Evolutionary conservation across 371 early-diverging fungal genomes (phyloP).

Genomic region (Syncephalastrum contaminatum): DNA sequence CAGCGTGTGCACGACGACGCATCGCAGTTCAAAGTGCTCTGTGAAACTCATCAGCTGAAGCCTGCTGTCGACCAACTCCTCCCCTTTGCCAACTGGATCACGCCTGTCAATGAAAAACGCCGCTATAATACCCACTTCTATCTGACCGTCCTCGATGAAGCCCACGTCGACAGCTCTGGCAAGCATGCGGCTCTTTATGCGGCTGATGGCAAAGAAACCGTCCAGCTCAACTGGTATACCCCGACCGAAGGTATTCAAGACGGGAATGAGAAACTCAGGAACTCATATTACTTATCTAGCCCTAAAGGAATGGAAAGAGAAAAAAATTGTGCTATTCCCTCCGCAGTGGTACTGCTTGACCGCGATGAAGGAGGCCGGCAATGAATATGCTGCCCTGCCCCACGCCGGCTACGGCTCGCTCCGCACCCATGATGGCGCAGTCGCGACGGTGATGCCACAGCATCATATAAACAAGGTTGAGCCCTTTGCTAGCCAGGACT

Average conservation of each 20-base stretch:
- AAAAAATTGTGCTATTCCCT: constrained; percentile 47
- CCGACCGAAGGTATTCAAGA: constrained; percentile 58
- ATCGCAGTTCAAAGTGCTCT: constrained; percentile 53
- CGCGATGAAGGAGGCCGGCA: constrained; percentile 28
- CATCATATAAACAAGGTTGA: constrained; percentile 22
- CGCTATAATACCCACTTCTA: constrained; percentile 81
- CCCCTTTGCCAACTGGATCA: constrained; percentile 79
- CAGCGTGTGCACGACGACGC: constrained; percentile 52
- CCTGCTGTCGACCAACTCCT: constrained; percentile 49
- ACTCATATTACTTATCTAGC: constrained; percentile 10
- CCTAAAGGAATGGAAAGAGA: constrained; percentile 17
- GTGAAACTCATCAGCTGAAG: constrained; percentile 35
- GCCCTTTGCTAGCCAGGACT: constrained; percentile 16
- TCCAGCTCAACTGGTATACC: constrained; percentile 64
- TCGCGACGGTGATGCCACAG: constrained; percentile 52
- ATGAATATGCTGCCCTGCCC: constrained; percentile 26
- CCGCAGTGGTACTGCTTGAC: constrained; percentile 69
- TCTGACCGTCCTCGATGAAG: constrained; percentile 49
- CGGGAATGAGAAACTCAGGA: neutral
- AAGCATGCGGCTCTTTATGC: constrained; percentile 20
- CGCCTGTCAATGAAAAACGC: constrained; percentile 62
- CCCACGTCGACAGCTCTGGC: constrained; percentile 16
- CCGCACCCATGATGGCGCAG: constrained; percentile 22
- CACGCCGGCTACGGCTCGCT: constrained; percentile 38
- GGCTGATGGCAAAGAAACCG: constrained; percentile 68